These are phyloP conservation scores for Trametes sanguinea DNA, from an alignment of 768 basidiomycete genomes.

Conservation along the genomic window DNA sequence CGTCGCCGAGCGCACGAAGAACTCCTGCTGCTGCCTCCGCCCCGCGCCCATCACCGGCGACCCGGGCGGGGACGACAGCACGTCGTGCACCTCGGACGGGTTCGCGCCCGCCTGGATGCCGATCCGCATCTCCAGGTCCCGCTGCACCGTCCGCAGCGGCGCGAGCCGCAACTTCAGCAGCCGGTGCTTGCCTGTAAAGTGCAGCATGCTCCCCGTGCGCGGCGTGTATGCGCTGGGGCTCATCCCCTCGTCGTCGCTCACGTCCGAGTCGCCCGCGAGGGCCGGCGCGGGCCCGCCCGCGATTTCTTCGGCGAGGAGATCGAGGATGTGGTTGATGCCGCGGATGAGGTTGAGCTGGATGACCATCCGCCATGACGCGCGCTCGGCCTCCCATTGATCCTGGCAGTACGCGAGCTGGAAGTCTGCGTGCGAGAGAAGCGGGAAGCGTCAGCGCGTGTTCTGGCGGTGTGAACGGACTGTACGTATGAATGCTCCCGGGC, in stretches of 20 bases:
- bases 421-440: slow-evolving; percentile 42
- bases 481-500: neutral
- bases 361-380: slow-evolving; percentile 75
- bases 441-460: neutral
- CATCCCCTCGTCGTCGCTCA: slow-evolving; percentile 17
- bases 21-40: slow-evolving; percentile 27
- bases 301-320: slow-evolving; percentile 58
- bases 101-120: slow-evolving; percentile 57
- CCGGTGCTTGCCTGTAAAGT: slow-evolving; percentile 63
- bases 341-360: slow-evolving; percentile 81
- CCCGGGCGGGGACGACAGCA: slow-evolving; percentile 14
- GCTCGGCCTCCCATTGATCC: slow-evolving; percentile 66
- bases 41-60: slow-evolving; percentile 11
- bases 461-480: neutral
- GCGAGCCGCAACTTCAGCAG: slow-evolving; percentile 58
- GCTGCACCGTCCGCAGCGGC: slow-evolving; percentile 58
- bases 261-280: slow-evolving; percentile 13
- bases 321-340: slow-evolving; percentile 66
- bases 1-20: slow-evolving; percentile 33
- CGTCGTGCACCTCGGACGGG: slow-evolving; percentile 17
- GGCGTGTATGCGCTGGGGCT: neutral
- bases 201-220: slow-evolving; percentile 26
- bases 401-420: slow-evolving; percentile 70
- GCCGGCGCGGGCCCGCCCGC: slow-evolving; percentile 33
- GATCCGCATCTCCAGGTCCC: slow-evolving; percentile 58